These are phyloP conservation scores for Bruguiera parviflora DNA, from an alignment of 345 rosid species.

Conservation along the genomic window DNA sequence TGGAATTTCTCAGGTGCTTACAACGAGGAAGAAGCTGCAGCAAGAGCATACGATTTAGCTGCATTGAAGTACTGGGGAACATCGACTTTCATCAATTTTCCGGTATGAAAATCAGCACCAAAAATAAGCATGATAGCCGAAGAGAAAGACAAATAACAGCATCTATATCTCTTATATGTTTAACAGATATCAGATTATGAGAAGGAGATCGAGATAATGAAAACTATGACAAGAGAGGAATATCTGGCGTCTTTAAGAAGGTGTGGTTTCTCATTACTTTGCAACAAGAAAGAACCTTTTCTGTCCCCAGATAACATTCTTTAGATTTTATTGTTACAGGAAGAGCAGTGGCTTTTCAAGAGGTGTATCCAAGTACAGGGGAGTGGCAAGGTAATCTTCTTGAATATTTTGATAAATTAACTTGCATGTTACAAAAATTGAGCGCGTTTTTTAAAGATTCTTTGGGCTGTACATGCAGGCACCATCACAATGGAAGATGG, in stretches of 20 bases:
- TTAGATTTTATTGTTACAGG: slow-evolving; percentile 25
- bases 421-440: background rate
- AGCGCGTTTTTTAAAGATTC: background rate
- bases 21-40: slow-evolving; percentile 72
- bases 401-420: background rate
- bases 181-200: slow-evolving; percentile 51
- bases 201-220: slow-evolving; percentile 57
- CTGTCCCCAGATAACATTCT: background rate
- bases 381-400: slow-evolving; percentile 56
- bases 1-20: slow-evolving; percentile 47
- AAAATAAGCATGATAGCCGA: too few relatives aligned
- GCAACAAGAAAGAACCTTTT: background rate
- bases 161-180: slow-evolving; percentile 1
- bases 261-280: slow-evolving; percentile 20
- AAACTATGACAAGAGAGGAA: slow-evolving; percentile 56
- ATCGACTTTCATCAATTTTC: slow-evolving; percentile 60
- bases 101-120: slow-evolving; percentile 23
- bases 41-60: slow-evolving; percentile 68
- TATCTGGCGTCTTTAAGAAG: slow-evolving; percentile 63
- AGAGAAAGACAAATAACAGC: background rate
- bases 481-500: slow-evolving; percentile 74
- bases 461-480: slow-evolving; percentile 34
- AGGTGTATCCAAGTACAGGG: slow-evolving; percentile 66
- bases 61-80: slow-evolving; percentile 68
- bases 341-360: slow-evolving; percentile 74